Evolutionary conservation across 768 basidiomycete genomes (phyloP).

Genomic region (Pseudohyphozyma bogoriensis): DNA sequence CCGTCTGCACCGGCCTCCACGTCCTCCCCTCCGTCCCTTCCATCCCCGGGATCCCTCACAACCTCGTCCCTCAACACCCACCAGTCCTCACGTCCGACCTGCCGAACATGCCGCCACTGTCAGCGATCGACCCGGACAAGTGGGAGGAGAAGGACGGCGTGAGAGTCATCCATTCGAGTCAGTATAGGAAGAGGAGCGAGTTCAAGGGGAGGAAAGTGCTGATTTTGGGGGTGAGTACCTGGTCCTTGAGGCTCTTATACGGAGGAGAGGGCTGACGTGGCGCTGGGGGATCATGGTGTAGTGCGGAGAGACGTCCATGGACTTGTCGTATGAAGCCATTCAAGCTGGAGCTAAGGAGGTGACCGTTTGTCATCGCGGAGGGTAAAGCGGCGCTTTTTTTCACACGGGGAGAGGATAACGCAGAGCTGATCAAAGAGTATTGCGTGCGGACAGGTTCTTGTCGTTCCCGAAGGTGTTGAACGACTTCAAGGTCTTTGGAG

Average conservation of each 20-base stretch:
- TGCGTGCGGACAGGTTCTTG: constrained; percentile 49
- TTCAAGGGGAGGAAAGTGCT: constrained; percentile 46
- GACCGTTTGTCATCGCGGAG: constrained; percentile 48
- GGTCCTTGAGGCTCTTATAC: background rate
- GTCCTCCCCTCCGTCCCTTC: constrained; percentile 48
- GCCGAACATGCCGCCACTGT: background rate
- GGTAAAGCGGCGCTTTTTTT: constrained; percentile 35
- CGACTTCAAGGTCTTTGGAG: constrained; percentile 50
- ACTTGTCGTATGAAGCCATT: constrained; percentile 43
- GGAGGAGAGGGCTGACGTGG: too few relatives aligned
- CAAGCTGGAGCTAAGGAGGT: constrained; percentile 50
- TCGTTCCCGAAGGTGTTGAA: constrained; percentile 51
- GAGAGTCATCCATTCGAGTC: constrained; percentile 45
- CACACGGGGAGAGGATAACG: too few relatives aligned
- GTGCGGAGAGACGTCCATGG: constrained; percentile 57
- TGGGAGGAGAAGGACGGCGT: constrained; percentile 30
- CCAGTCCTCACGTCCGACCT: background rate
- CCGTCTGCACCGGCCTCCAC: constrained; percentile 51
- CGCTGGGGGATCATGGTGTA: background rate
- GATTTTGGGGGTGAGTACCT: constrained; percentile 43
- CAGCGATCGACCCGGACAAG: constrained; percentile 6
- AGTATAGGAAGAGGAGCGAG: constrained; percentile 47
- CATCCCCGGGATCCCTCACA: constrained; percentile 41
- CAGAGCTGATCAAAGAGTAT: background rate
- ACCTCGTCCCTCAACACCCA: background rate